Conservation (phyloP, 1,284 basidiomycete species). For the Macrocystidia cucumis region DNA sequence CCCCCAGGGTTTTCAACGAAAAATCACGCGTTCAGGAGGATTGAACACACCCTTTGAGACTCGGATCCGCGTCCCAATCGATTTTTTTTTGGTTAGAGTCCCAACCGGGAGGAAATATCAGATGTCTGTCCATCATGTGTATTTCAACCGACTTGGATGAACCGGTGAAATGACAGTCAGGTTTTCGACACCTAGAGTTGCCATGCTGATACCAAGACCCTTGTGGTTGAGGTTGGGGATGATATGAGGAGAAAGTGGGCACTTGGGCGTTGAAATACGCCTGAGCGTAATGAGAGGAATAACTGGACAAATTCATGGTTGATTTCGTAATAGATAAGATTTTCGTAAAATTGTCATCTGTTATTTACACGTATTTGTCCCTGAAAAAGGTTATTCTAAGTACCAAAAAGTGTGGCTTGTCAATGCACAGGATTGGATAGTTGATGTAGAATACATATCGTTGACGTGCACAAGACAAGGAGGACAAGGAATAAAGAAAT, state of each 20-base stretch:
- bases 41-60: conserved; percentile 53
- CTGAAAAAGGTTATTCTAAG: no score
- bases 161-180: conserved; percentile 68
- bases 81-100: conserved; percentile 50
- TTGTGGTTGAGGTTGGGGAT: conserved; percentile 9
- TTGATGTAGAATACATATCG: no score
- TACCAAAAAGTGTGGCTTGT: no score
- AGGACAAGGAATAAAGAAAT: no score
- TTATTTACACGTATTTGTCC: no score
- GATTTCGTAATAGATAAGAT: no score
- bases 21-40: no score
- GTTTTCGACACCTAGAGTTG: conserved; percentile 52
- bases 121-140: conserved; percentile 88
- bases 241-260: not conserved
- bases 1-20: conserved; percentile 1
- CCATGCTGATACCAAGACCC: conserved; percentile 59
- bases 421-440: no score
- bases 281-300: conserved; percentile 14
- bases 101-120: conserved; percentile 77
- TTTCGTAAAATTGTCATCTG: not conserved
- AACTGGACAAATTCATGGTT: no score
- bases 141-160: conserved; percentile 68
- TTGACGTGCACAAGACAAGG: no score
- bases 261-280: conserved; percentile 6
- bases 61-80: conserved; percentile 74